phyloP scores from a whole-genome alignment of 345 rosid genomes.

The Melaleuca quinquenervia region DNA sequence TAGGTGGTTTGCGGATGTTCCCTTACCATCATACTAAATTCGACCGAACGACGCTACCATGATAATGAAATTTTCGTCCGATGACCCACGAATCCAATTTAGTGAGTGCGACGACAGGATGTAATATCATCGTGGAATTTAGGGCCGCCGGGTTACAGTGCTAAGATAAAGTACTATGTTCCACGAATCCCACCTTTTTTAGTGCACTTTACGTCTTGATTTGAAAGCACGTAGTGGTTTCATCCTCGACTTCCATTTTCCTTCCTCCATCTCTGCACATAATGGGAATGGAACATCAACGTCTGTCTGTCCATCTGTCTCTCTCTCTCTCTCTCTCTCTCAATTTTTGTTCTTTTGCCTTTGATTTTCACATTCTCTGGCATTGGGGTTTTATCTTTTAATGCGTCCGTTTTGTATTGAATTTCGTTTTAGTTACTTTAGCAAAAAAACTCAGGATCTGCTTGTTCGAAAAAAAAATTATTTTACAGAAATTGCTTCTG shows the following conservation, averaged over 20 bases:
- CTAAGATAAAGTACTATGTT: constrained; percentile 5
- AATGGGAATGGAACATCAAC: neutral
- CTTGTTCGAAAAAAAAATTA: no score
- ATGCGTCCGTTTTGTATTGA: neutral
- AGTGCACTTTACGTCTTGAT: constrained; percentile 6
- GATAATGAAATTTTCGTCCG: neutral
- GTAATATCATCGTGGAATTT: neutral
- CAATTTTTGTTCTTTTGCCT: neutral
- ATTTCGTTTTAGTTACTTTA: neutral
- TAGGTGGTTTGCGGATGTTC: neutral
- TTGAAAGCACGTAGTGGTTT: constrained; percentile 27
- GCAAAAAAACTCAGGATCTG: no score
- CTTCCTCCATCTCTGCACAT: constrained; percentile 2
- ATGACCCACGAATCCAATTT: neutral
- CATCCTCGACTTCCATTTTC: constrained; percentile 38
- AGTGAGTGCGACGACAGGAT: neutral
- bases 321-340: neutral
- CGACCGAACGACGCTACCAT: neutral
- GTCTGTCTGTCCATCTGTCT: no score
- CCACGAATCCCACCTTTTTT: constrained; percentile 3
- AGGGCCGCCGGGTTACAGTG: neutral
- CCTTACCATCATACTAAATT: neutral
- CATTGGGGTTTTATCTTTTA: neutral
- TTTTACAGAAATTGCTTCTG: neutral
- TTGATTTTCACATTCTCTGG: neutral